These are phyloP conservation scores for Fusarium setosum DNA, from an alignment of 2,329 filamentous ascomycete species.

Conservation along the genomic window DNA sequence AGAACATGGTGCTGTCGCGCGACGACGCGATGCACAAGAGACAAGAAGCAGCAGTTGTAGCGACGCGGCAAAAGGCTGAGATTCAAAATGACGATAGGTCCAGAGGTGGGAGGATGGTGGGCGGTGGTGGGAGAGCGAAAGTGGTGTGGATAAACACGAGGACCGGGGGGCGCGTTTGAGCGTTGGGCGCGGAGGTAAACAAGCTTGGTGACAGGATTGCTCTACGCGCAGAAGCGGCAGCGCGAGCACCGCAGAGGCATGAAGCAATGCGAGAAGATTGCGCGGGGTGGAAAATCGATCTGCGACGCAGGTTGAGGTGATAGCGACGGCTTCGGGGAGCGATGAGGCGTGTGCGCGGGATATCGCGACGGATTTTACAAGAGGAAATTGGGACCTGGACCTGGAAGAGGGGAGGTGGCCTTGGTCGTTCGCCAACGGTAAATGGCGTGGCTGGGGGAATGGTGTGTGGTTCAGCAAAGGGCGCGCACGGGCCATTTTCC, in stretches of 20 bases:
- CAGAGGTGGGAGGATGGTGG: constrained; percentile 26
- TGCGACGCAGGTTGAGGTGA: constrained; percentile 41
- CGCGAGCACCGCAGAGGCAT: constrained; percentile 46
- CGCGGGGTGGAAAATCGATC: constrained; percentile 29
- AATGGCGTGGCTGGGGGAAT: constrained; percentile 54
- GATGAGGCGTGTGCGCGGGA: constrained; percentile 38
- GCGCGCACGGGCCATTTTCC: constrained; percentile 2
- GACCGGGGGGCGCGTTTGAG: constrained; percentile 44
- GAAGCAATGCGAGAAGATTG: constrained; percentile 41
- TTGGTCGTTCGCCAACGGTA: constrained; percentile 45
- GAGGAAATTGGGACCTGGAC: constrained; percentile 45
- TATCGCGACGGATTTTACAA: constrained; percentile 42
- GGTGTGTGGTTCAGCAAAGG: constrained; percentile 23
- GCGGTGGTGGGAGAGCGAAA: constrained; percentile 31
- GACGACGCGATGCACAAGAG: constrained; percentile 45
- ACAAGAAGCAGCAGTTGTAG: constrained; percentile 19
- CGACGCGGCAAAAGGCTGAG: constrained; percentile 14
- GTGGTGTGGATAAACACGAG: constrained; percentile 46
- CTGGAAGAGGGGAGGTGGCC: constrained; percentile 41
- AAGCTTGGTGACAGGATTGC: constrained; percentile 46
- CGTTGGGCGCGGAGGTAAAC: constrained; percentile 45
- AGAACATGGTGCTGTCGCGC: constrained; percentile 80
- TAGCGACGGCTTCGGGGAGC: constrained; percentile 38
- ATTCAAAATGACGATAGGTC: constrained; percentile 21
- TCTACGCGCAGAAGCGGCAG: constrained; percentile 45